Conservation (phyloP, 345 rosid genomes). For the Conringia planisiliqua region DNA sequence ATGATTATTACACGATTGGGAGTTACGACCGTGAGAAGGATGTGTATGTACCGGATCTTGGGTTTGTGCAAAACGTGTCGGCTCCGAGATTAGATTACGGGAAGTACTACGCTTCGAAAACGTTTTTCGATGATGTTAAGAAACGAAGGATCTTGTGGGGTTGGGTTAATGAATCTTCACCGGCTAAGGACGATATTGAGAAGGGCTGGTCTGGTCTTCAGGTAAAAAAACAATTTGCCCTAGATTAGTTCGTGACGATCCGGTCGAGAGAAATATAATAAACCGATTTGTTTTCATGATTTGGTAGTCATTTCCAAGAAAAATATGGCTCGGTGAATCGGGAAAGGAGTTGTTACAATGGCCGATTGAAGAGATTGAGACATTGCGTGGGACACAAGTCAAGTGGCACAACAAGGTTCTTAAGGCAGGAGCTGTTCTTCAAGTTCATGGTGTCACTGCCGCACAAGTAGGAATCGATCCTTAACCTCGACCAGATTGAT, state of each 20-base stretch:
- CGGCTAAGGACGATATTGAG: conserved; percentile 32
- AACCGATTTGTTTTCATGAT: not conserved
- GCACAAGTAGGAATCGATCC: conserved; percentile 36
- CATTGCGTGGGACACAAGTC: conserved; percentile 38
- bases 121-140: conserved; percentile 52
- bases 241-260: not conserved
- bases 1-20: conserved; percentile 52
- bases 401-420: conserved; percentile 30
- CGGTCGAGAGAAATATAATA: not conserved
- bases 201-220: conserved; percentile 35
- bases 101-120: conserved; percentile 68
- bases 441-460: conserved; percentile 53
- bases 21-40: conserved; percentile 41
- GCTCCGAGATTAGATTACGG: conserved; percentile 69
- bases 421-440: conserved; percentile 37
- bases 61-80: conserved; percentile 38
- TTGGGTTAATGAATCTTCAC: conserved; percentile 65
- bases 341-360: conserved; percentile 60
- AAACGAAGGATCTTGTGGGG: conserved; percentile 64
- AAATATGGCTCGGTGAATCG: conserved; percentile 46
- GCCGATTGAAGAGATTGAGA: conserved; percentile 65
- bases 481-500: not conserved
- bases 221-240: not conserved
- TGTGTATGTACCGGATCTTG: conserved; percentile 45
- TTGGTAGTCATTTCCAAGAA: conserved; percentile 61